Evolutionary conservation across 768 basidiomycete species (phyloP), one percentile per base, ranked within the genome.

Genomic region (Astraeus odoratus): DNA sequence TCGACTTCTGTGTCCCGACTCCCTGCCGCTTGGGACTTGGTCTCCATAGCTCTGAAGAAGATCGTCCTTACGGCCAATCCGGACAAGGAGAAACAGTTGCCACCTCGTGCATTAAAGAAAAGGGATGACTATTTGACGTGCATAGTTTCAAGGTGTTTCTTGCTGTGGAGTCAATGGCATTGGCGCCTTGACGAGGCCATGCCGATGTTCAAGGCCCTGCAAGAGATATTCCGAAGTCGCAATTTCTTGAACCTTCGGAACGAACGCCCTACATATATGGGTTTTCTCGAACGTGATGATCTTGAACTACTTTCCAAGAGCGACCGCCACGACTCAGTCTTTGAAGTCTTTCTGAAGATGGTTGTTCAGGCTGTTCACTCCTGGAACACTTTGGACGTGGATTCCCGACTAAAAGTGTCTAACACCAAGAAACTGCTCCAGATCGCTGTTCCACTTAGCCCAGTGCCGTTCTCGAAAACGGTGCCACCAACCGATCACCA

Each of bases 261-360:
- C 46, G 76, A 86, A 63, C 53, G 57, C 36, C 54, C 74, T 29
- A 83, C 84, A 49, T 89, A 83, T 54, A 87, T 92, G 16, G 64
- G 66, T 16, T 96, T 91, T 64, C 70, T 89, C 52, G 68, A 74
- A 37, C 52, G 75, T 5, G 67, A 70, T 36, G 71, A 87, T 52
- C 67, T 80, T 57, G 62, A 65, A 3, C 63, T 81, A 9, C 71
- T 89, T 5, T 68, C 68, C 15, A 61, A 68, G 16, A 68, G 71
- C 40, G 72, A 79, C 22, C 61, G 65, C 15, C 60, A 62, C 15
- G 93, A 95, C 54, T 79, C 84, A 1, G 77, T 86, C 1, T 93
- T 85, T 56, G 73, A 77, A n/a, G 58, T 87, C 5, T 87, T 92
- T 57, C 69, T 95, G 36, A 90, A 92, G 59, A 71, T 96, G 44